phyloP scores from a whole-genome alignment of 140 eudicot species.

The Cichorium intybus region DNA sequence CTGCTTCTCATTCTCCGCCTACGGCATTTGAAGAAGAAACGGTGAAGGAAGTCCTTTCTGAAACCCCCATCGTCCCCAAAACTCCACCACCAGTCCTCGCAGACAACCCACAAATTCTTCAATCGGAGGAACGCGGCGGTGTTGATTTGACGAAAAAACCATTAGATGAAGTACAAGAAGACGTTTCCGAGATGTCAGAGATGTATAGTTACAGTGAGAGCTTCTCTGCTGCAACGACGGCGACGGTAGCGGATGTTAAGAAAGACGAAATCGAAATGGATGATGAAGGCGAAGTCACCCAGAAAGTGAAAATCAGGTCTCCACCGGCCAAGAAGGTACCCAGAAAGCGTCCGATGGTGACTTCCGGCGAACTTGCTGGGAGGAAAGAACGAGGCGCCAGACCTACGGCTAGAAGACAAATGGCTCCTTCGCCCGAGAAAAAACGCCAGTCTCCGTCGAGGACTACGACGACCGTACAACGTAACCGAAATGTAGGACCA shows the following conservation, averaged over 20 bases:
- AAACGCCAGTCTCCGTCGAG: slow-evolving; percentile 43
- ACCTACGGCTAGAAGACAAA: slow-evolving; percentile 36
- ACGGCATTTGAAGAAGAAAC: slow-evolving; percentile 60
- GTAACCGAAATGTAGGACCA: slow-evolving; percentile 36
- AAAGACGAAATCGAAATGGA: slow-evolving; percentile 33
- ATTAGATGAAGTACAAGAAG: slow-evolving; percentile 10
- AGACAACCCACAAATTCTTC: not conserved
- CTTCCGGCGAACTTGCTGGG: slow-evolving; percentile 34
- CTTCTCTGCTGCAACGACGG: slow-evolving; percentile 45
- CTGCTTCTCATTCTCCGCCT: slow-evolving; percentile 16
- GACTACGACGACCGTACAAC: slow-evolving; percentile 21
- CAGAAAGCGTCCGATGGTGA: slow-evolving; percentile 31
- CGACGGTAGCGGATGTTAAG: slow-evolving; percentile 30
- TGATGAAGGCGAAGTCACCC: slow-evolving; percentile 57
- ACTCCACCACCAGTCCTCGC: not conserved
- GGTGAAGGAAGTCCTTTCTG: slow-evolving; percentile 83
- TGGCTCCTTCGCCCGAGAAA: slow-evolving; percentile 42
- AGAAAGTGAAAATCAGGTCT: slow-evolving; percentile 36
- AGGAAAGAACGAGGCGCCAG: slow-evolving; percentile 38
- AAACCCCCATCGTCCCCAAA: slow-evolving; percentile 61
- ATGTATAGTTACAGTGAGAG: slow-evolving; percentile 65
- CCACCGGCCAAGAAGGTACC: slow-evolving; percentile 33
- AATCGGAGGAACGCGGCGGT: not conserved
- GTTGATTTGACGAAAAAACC: slow-evolving; percentile 10
- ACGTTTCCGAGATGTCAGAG: slow-evolving; percentile 53